Percentiles rank a stretch among this genome's conserved stretches.
Conservation (phyloP, 805 yeast genomes). For the Candida argentea region DNA sequence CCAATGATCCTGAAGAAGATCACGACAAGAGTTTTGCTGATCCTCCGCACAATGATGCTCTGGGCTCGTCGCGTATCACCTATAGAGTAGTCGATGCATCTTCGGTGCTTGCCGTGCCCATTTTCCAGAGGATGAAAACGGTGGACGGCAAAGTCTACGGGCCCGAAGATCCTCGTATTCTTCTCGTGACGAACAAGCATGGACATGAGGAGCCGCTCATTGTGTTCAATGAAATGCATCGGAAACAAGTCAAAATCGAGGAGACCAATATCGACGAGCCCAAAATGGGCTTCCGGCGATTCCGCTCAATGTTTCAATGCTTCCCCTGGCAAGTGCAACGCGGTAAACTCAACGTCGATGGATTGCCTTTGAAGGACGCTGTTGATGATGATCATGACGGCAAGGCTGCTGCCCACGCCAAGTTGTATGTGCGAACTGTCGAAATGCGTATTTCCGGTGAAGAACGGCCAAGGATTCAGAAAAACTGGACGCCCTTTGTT, state of each 20-base stretch:
- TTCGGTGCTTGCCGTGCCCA: not conserved
- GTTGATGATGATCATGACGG: conserved; percentile 5
- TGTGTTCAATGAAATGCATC: conserved; percentile 27
- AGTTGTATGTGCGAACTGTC: conserved; percentile 9
- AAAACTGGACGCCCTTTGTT: conserved; percentile 34
- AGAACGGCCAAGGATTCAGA: conserved; percentile 10
- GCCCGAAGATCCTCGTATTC: conserved; percentile 42
- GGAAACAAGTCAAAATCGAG: conserved; percentile 4
- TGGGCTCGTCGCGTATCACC: not conserved
- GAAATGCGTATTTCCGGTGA: conserved; percentile 10
- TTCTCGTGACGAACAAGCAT: conserved; percentile 20
- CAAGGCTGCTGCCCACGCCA: conserved; percentile 7
- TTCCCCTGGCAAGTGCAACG: conserved; percentile 24
- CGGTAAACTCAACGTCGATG: conserved; percentile 21
- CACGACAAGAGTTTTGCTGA: no score
- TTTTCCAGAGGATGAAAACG: not conserved
- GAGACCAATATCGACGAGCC: conserved; percentile 3
- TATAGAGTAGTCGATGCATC: not conserved
- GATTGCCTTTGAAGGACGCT: conserved; percentile 6
- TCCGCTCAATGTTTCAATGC: conserved; percentile 20
- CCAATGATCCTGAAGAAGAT: conserved; percentile 8
- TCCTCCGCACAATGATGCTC: not conserved
- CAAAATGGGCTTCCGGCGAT: conserved; percentile 2
- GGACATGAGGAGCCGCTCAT: conserved; percentile 38
- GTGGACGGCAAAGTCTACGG: conserved; percentile 18